Percentiles rank a stretch among this genome's conserved stretches.
Conservation (phyloP, 352 stramenopile species). For the Phytophthora kernoviae region DNA sequence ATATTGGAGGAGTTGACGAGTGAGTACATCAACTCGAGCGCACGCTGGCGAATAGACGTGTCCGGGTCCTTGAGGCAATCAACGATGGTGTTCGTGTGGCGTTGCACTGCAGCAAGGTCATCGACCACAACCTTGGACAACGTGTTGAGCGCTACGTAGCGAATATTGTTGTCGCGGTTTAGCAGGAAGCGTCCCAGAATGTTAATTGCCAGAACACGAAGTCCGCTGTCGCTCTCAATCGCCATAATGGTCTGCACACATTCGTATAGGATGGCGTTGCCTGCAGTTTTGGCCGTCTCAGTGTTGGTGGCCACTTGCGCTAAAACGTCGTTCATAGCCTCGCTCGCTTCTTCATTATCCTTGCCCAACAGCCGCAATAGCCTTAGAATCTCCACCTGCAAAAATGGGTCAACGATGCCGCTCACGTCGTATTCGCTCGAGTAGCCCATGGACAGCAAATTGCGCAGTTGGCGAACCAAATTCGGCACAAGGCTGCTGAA, state of each 20-base stretch:
- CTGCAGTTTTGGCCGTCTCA: slow-evolving; percentile 99
- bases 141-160: slow-evolving; percentile 99
- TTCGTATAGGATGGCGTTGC: slow-evolving; percentile 99
- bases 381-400: slow-evolving; percentile 92
- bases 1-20: slow-evolving; percentile 98
- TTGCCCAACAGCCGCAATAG: slow-evolving; percentile 96
- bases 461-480: slow-evolving; percentile 90
- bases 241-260: slow-evolving; percentile 99
- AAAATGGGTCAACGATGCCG: slow-evolving; percentile 98
- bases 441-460: slow-evolving; percentile 98
- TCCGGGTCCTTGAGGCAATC: slow-evolving; percentile 97
- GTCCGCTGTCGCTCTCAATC: slow-evolving; percentile 96
- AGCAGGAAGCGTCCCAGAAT: slow-evolving; percentile 99
- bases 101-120: slow-evolving; percentile 95
- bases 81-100: slow-evolving; percentile 97
- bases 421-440: slow-evolving; percentile 98
- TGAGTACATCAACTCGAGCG: slow-evolving; percentile 99
- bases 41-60: slow-evolving; percentile 98
- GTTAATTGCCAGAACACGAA: slow-evolving; percentile 98
- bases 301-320: slow-evolving; percentile 99
- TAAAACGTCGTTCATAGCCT: slow-evolving; percentile 97
- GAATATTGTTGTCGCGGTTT: slow-evolving; percentile 99
- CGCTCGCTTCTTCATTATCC: slow-evolving; percentile 93
- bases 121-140: slow-evolving; percentile 92
- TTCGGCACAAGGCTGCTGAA: slow-evolving; percentile 79